phyloP scores from a whole-genome alignment of 371 early-diverging fungal genomes.

The Haplosporangium sp. region DNA sequence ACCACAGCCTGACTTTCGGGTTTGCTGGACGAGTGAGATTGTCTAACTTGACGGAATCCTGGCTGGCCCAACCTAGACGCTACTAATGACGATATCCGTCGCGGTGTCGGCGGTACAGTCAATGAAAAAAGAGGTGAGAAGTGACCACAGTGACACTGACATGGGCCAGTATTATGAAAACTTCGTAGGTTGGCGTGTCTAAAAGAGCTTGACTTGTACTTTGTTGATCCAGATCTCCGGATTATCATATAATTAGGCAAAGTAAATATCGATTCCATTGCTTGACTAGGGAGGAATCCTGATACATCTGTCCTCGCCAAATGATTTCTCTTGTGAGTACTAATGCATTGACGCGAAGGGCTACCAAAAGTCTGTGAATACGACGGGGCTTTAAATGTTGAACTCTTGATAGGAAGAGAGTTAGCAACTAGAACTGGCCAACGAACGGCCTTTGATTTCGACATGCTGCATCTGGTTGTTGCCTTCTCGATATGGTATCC shows the following conservation, averaged over 20 bases:
- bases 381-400: not conserved
- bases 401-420: not conserved
- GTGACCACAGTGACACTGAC: not conserved
- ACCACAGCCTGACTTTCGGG: not conserved
- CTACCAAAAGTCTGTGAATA: not conserved
- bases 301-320: not conserved
- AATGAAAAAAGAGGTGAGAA: conserved; percentile 5
- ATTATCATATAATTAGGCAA: not conserved
- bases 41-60: conserved; percentile 11
- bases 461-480: conserved; percentile 40
- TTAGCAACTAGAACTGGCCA: conserved; percentile 31
- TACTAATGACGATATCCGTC: not conserved
- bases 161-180: not conserved
- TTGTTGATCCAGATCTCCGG: not conserved
- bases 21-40: conserved; percentile 8
- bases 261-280: not conserved
- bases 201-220: not conserved
- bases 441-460: conserved; percentile 31
- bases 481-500: not conserved
- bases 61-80: not conserved
- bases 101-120: not conserved
- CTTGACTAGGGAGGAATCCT: not conserved
- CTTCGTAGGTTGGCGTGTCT: not conserved
- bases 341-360: conserved; percentile 6
- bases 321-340: not conserved